phyloP scores from a whole-genome alignment of 2,329 filamentous ascomycete species.

The Aspergillus pseudoglaucus region DNA sequence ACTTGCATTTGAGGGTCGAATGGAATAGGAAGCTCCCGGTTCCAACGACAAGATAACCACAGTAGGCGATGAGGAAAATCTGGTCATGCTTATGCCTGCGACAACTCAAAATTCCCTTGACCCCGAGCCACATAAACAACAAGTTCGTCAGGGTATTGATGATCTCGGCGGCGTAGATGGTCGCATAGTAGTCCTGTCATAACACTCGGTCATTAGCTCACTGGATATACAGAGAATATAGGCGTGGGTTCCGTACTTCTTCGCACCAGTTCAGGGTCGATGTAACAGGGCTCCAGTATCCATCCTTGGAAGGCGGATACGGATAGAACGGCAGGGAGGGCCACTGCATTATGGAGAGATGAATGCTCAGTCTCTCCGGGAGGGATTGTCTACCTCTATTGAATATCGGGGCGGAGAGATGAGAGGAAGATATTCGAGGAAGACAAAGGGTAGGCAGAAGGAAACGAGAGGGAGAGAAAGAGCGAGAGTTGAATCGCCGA shows the following conservation, averaged over 20 bases:
- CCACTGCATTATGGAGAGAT: conserved; percentile 22
- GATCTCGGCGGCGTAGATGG: conserved; percentile 68
- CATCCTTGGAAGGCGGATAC: conserved; percentile 45
- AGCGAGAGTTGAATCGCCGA: not conserved
- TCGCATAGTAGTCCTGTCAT: conserved; percentile 65
- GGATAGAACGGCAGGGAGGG: conserved; percentile 27
- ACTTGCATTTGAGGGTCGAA: conserved; percentile 55
- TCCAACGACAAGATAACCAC: conserved; percentile 57
- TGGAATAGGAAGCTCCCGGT: conserved; percentile 59
- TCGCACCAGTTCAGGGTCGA: conserved; percentile 75
- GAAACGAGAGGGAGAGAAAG: not conserved
- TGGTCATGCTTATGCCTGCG: conserved; percentile 63
- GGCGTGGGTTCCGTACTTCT: conserved; percentile 49
- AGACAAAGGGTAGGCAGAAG: not conserved
- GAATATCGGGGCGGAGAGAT: no score
- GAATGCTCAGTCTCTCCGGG: not conserved
- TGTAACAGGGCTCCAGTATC: conserved; percentile 64
- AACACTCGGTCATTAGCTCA: not conserved
- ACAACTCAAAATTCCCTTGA: conserved; percentile 69
- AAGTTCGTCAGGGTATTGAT: conserved; percentile 77
- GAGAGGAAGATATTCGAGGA: no score
- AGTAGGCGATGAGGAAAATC: conserved; percentile 65
- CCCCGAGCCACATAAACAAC: conserved; percentile 71
- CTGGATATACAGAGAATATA: not conserved
- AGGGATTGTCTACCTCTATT: conserved; percentile 1